phyloP scores from a whole-genome alignment of 179 eudicot genomes.

The Actinidia polygama region DNA sequence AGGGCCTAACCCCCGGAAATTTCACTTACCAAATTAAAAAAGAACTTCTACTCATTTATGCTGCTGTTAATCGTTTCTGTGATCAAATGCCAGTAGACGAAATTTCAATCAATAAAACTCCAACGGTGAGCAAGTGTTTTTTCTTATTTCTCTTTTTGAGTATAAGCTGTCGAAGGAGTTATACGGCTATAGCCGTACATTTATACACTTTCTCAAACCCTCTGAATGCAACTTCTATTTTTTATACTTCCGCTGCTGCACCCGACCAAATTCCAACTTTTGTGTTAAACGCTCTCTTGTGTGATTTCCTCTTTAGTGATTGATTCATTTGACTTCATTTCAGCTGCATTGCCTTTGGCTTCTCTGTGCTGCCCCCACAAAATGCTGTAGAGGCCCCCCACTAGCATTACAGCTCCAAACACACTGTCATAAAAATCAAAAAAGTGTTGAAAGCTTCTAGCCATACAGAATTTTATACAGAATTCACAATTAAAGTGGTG shows the following conservation, averaged over 20 bases:
- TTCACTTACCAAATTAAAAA: not conserved
- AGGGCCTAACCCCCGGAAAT: too few species aligned
- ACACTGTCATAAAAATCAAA: not conserved
- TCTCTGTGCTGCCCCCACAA: not conserved
- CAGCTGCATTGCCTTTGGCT: not conserved
- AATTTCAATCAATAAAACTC: not conserved
- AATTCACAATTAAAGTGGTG: too few species aligned
- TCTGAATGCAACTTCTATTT: too few species aligned
- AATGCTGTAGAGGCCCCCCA: not conserved
- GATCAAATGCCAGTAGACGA: conserved; percentile 16
- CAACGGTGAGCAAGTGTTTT: too few species aligned
- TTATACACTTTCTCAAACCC: too few species aligned
- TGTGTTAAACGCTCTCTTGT: not conserved
- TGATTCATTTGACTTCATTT: not conserved
- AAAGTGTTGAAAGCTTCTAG: too few species aligned
- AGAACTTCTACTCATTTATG: conserved; percentile 16
- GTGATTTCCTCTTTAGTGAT: not conserved
- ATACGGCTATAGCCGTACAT: too few species aligned
- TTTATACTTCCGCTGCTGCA: too few species aligned
- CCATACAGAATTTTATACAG: too few species aligned
- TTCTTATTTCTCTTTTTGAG: too few species aligned
- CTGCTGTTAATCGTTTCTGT: conserved; percentile 18
- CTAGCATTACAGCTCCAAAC: not conserved
- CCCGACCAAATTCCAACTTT: too few species aligned
- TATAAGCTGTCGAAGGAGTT: too few species aligned